phyloP scores from a whole-genome alignment of 179 eudicot genomes.

The Dionaea muscipula region DNA sequence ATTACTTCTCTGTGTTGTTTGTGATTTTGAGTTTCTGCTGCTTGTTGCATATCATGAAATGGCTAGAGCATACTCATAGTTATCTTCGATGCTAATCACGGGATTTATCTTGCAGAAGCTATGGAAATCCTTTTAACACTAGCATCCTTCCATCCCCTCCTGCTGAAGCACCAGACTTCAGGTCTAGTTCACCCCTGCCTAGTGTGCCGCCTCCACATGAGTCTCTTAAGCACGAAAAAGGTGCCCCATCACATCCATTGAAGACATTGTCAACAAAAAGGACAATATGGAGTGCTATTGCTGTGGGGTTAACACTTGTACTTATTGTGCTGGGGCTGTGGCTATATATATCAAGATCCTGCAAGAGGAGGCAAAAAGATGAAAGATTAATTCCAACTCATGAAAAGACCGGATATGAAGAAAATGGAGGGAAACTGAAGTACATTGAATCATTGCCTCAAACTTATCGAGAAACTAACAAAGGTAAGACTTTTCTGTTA shows the following conservation, averaged over 20 bases:
- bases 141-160: conserved; percentile 53
- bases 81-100: too few relatives aligned
- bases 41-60: too few relatives aligned
- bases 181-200: conserved; percentile 34
- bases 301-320: conserved; percentile 30
- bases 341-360: conserved; percentile 28
- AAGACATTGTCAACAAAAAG: conserved; percentile 17
- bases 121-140: conserved; percentile 66
- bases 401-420: conserved; percentile 14
- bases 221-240: conserved; percentile 19
- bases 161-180: conserved; percentile 21
- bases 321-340: conserved; percentile 40
- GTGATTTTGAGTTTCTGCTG: too few relatives aligned
- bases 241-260: conserved; percentile 20
- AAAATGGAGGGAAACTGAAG: conserved; percentile 14
- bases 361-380: conserved; percentile 20
- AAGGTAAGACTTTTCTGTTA: conserved; percentile 2
- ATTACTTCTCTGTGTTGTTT: too few relatives aligned
- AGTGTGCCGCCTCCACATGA: conserved; percentile 29
- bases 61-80: too few relatives aligned
- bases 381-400: conserved; percentile 12
- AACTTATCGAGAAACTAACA: conserved; percentile 15
- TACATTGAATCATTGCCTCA: conserved; percentile 20
- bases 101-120: conserved; percentile 36
- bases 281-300: conserved; percentile 34